Evolutionary conservation across 345 rosid species (phyloP), one percentile per base, ranked within the genome.

Genomic region (Xanthoceras sorbifolium): DNA sequence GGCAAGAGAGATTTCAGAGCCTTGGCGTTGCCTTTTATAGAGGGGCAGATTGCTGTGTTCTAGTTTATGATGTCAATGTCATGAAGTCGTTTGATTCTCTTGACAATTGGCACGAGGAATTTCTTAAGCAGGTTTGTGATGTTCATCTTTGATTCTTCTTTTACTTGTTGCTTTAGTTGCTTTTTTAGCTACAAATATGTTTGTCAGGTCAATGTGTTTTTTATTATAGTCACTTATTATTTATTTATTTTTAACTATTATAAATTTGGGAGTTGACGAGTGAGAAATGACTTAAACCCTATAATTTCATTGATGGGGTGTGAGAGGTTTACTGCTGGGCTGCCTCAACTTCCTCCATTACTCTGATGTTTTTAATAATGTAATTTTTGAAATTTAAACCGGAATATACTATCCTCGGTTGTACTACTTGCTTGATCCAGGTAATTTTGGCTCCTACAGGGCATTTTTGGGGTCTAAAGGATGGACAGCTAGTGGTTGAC

Each of bases 11-110:
- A 48, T 95, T 95, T 81, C 98, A 93, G 91, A 90, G 96, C 84
- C 97, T 95, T 40, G 98, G 99, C 32, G 98, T 92, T 73, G 99
- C 99, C 5, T 95, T 95, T 82, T 95, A 95, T 72, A 88, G 98
- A 82, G 99, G 99, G 46, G 98, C 98, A 0, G 98, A 94, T 84
- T 94, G 98, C 78, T 94, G 98, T 71, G 98, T 93, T 52, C 84
- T 95, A 0, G 98, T 93, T 59, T 93, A 95, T 81, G 99, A 95
- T 81, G 98, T 95, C 15, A 95, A 95, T 78, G 97, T 92, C 29
- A 77, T 88, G 88, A 90, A 81, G 77, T 95, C 99, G 4, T 95
- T 95, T 69, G 99, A 95, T 59, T 84, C 96, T 20, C 98, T 95
- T 76, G 97, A 93, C 20, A 95, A 87, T 76, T 95, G 99, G 99